phyloP scores from a whole-genome alignment of 169 alveolate species.

The Besnoitia besnoiti region DNA sequence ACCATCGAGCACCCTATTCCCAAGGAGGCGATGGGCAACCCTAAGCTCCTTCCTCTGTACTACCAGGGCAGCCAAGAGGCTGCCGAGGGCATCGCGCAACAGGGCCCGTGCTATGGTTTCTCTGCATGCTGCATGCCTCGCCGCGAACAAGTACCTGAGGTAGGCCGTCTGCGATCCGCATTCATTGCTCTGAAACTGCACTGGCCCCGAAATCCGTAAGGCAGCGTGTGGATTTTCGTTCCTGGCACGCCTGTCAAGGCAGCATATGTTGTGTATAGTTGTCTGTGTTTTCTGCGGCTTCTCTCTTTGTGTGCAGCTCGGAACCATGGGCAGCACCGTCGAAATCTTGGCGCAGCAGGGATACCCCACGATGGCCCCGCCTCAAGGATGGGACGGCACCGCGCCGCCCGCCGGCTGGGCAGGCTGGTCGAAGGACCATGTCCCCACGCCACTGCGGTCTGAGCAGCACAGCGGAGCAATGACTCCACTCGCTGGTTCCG shows the following conservation, averaged over 20 bases:
- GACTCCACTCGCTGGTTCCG: not conserved
- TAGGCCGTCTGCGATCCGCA: not conserved
- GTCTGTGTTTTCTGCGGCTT: not conserved
- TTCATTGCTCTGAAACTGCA: too few relatives aligned
- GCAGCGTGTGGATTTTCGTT: too few relatives aligned
- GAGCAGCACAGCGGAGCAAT: conserved; percentile 30
- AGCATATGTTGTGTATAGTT: too few relatives aligned
- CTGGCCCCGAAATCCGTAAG: too few relatives aligned
- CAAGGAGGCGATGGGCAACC: conserved; percentile 78
- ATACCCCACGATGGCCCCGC: conserved; percentile 32
- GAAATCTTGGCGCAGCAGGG: conserved; percentile 71
- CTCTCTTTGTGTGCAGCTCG: not conserved
- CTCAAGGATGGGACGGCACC: conserved; percentile 34
- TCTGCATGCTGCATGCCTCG: conserved; percentile 65
- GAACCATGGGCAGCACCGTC: conserved; percentile 60
- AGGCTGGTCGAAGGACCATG: conserved; percentile 25
- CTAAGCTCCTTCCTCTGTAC: conserved; percentile 72
- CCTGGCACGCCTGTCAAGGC: too few relatives aligned
- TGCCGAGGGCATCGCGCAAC: conserved; percentile 57
- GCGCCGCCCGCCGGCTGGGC: conserved; percentile 46
- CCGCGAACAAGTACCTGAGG: conserved; percentile 55
- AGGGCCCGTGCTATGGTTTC: conserved; percentile 63
- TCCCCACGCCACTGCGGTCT: conserved; percentile 9
- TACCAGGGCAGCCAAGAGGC: conserved; percentile 67
- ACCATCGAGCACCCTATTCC: conserved; percentile 91